These are phyloP conservation scores for Alloteropsis semialata DNA, from an alignment of 176 grass and related monocot species.

Conservation along the genomic window DNA sequence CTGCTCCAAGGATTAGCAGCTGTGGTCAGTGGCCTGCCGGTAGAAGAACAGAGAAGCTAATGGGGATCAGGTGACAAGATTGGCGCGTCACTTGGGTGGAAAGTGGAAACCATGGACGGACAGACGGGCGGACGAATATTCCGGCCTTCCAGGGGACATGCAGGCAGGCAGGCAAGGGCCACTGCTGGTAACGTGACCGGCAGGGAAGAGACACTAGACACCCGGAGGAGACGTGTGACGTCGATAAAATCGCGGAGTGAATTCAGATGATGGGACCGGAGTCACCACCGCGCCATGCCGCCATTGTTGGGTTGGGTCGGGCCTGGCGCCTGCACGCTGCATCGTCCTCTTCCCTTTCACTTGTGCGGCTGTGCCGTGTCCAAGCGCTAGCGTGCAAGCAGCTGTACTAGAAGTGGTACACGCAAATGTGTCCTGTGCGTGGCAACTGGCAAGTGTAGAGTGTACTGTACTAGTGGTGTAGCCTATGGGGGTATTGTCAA, in stretches of 20 bases:
- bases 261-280: background rate
- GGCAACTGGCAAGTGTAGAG: no score
- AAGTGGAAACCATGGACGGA: background rate
- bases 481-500: background rate
- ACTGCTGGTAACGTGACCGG: background rate
- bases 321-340: background rate
- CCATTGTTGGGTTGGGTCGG: no score
- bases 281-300: background rate
- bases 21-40: background rate
- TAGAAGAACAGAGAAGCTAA: background rate
- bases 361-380: background rate
- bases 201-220: background rate
- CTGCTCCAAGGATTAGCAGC: background rate
- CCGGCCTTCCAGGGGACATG: background rate
- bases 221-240: background rate
- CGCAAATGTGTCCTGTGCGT: no score
- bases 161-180: no score
- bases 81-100: background rate
- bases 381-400: background rate
- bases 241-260: background rate
- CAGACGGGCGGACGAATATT: slow-evolving; percentile 7
- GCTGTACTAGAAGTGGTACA: no score
- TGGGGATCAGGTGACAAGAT: background rate
- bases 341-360: no score
- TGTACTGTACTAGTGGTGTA: no score